Evolutionary conservation across 164 flowering plant species (phyloP).

Genomic region (Santalum album): DNA sequence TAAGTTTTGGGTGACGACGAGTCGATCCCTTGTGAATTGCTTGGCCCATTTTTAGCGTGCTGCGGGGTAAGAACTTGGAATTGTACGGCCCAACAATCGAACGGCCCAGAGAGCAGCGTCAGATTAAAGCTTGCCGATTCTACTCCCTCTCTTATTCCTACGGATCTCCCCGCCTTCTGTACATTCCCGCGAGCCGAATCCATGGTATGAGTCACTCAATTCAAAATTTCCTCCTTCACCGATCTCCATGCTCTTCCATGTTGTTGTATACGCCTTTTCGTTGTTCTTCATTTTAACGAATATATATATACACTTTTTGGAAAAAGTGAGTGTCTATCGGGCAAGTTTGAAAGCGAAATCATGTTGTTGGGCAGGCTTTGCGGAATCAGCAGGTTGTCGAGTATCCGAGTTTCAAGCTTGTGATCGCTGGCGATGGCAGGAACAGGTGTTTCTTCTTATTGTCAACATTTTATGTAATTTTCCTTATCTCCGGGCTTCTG

Average conservation of each 20-base stretch:
- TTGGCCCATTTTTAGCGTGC: no score
- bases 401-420: constrained; percentile 80
- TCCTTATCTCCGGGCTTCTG: neutral
- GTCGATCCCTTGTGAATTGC: no score
- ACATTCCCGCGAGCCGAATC: neutral
- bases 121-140: constrained; percentile 5
- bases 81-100: no score
- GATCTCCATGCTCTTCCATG: no score
- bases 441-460: constrained; percentile 27
- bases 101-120: constrained; percentile 15
- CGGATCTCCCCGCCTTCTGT: neutral
- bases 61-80: no score
- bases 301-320: neutral
- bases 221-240: no score
- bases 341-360: neutral
- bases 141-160: neutral
- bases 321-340: neutral
- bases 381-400: constrained; percentile 63
- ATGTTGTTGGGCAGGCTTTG: constrained; percentile 66
- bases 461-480: neutral
- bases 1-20: no score
- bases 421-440: constrained; percentile 77
- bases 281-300: no score
- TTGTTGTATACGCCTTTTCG: no score
- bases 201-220: no score